A percentile compares a stretch with the other conserved stretches of the same genome.
These are phyloP conservation scores for Tetraselmis chui DNA, from an alignment of 139 green algal species.

Conservation along the genomic window DNA sequence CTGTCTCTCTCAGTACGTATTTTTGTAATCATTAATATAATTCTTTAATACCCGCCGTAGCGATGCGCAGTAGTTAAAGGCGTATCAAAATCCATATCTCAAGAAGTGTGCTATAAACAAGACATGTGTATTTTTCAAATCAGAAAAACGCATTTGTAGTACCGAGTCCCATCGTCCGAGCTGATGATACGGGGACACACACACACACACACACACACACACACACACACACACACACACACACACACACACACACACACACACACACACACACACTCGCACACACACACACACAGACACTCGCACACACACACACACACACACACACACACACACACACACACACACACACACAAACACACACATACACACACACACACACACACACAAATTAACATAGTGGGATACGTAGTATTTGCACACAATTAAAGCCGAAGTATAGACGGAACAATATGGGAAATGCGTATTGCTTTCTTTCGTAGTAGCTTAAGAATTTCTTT, in stretches of 20 bases:
- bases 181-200: no score
- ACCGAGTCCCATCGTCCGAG: no score
- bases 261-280: neutral
- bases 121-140: neutral
- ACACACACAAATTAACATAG: neutral
- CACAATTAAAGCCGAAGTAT: neutral
- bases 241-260: neutral
- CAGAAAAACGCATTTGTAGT: neutral
- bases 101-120: neutral
- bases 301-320: neutral
- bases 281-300: neutral
- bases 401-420: neutral
- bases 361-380: neutral
- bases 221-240: neutral
- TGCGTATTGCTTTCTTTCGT: neutral
- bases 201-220: neutral
- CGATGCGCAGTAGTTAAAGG: no score
- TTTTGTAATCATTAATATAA: constrained; percentile 1
- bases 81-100: neutral
- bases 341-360: neutral
- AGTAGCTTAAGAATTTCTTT: neutral
- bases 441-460: neutral
- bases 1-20: no score
- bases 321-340: neutral
- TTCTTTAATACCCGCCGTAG: no score